Conservation (phyloP, 176 grass and related monocot species). For the Elymus sibiricus region DNA sequence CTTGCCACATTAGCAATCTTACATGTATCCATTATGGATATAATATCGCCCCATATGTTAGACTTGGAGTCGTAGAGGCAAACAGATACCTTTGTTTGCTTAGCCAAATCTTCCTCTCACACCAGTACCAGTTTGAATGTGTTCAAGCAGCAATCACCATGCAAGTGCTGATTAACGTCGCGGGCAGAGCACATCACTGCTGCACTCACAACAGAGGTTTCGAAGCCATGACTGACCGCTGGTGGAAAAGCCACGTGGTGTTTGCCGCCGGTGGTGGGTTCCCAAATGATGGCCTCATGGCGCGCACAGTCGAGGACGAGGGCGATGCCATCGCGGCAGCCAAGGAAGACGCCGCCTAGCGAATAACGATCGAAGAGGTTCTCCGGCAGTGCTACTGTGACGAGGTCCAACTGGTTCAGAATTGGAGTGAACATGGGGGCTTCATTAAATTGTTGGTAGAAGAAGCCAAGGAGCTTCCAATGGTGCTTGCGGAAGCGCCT, state of each 20-base stretch:
- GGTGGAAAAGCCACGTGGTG: neutral
- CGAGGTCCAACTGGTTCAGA: neutral
- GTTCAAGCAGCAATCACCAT: neutral
- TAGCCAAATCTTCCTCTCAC: neutral
- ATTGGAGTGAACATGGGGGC: neutral
- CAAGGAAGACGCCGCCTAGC: neutral
- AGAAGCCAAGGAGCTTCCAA: neutral
- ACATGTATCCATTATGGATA: neutral
- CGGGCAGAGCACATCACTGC: neutral
- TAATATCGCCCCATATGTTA: neutral
- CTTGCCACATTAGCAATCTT: neutral
- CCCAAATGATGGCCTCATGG: neutral
- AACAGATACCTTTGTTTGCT: neutral
- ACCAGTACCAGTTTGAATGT: neutral
- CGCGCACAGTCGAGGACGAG: neutral
- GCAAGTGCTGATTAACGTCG: neutral
- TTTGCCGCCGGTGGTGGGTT: neutral
- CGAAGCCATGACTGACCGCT: neutral
- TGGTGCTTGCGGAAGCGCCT: neutral
- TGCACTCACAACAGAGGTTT: neutral
- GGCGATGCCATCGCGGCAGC: neutral
- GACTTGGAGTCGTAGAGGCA: neutral
- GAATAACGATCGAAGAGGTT: neutral
- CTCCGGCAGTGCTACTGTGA: neutral
- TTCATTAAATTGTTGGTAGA: neutral